Evolutionary conservation across 2,329 filamentous ascomycete species (phyloP).

Genomic region (Botryotinia globosa): DNA sequence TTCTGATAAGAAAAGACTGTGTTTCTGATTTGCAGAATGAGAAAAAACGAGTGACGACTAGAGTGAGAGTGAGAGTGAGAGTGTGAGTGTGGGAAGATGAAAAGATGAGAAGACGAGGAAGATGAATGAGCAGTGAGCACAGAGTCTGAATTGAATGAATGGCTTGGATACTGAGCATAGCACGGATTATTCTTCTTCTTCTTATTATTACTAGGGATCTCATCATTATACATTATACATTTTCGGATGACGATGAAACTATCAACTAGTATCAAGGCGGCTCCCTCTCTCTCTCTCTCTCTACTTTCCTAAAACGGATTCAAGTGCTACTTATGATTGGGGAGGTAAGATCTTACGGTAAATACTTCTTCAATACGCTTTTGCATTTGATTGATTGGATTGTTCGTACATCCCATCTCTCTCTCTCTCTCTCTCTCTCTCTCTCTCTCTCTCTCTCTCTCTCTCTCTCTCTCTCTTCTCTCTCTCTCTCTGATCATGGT

Average conservation of each 20-base stretch:
- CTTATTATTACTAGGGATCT: no score
- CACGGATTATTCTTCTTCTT: neutral
- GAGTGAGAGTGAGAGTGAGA: neutral
- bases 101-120: neutral
- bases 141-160: neutral
- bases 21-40: neutral
- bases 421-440: no score
- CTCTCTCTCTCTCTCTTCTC: no score
- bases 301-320: neutral
- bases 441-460: no score
- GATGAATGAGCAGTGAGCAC: neutral
- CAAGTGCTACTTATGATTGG: neutral
- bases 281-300: no score
- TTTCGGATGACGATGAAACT: constrained; percentile 14
- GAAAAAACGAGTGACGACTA: constrained; percentile 10
- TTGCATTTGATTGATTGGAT: neutral
- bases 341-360: neutral
- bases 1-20: neutral
- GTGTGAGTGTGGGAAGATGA: constrained; percentile 6
- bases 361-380: neutral
- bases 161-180: neutral
- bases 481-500: neutral
- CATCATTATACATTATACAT: neutral
- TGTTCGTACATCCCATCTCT: no score
- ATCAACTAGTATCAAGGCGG: no score